phyloP scores from a whole-genome alignment of 163 green algal species.

The Prototheca cutis region DNA sequence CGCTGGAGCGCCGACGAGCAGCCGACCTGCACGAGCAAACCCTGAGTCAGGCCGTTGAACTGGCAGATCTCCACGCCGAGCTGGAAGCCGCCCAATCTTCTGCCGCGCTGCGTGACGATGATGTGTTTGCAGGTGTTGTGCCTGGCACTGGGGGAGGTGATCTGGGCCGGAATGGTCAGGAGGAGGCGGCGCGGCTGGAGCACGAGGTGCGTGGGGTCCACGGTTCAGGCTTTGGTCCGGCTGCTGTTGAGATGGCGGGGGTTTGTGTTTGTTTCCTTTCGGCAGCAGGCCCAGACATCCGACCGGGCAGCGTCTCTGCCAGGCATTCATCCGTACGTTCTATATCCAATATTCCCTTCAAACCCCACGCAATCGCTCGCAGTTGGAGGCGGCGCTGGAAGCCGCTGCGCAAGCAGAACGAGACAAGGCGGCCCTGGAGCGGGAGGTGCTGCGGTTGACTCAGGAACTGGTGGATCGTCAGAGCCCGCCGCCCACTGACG shows the following conservation, averaged over 20 bases:
- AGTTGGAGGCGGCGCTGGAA: background rate
- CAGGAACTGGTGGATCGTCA: slow-evolving; percentile 10
- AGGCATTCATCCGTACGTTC: too few relatives aligned
- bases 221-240: too few relatives aligned
- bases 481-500: slow-evolving; percentile 4
- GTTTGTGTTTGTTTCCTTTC: too few relatives aligned
- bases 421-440: slow-evolving; percentile 3
- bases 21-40: slow-evolving; percentile 7
- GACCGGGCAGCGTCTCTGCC: background rate
- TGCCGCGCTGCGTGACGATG: background rate
- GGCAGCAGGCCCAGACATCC: background rate
- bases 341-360: background rate
- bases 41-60: slow-evolving; percentile 16
- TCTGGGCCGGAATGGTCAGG: too few relatives aligned
- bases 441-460: slow-evolving; percentile 15
- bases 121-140: background rate
- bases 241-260: too few relatives aligned
- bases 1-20: background rate
- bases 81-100: background rate
- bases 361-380: background rate
- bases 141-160: slow-evolving; percentile 5
- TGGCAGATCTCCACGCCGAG: slow-evolving; percentile 20
- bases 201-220: slow-evolving; percentile 4
- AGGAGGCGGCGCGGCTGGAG: slow-evolving; percentile 9
- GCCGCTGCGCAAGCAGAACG: background rate